Conservation (phyloP, 371 early-diverging fungal species). For the Cokeromyces recurvatus region DNA sequence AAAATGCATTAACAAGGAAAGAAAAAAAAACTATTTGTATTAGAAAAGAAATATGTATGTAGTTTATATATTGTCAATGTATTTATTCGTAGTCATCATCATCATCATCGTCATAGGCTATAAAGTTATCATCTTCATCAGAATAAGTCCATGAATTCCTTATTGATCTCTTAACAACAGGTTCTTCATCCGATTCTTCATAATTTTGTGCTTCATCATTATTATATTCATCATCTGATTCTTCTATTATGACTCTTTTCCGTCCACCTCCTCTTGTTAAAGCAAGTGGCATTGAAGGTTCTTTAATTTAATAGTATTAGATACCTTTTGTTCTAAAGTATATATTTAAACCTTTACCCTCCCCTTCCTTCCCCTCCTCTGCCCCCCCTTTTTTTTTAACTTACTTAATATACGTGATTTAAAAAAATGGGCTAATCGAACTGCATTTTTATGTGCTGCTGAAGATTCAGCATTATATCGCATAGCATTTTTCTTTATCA, state of each 20-base stretch:
- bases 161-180: constrained; percentile 7
- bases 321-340: background rate
- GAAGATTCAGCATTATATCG: constrained; percentile 64
- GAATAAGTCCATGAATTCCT: constrained; percentile 34
- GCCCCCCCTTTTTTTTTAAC: background rate
- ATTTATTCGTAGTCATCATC: constrained; percentile 5
- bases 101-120: constrained; percentile 14
- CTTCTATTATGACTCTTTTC: constrained; percentile 15
- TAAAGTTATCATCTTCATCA: constrained; percentile 30
- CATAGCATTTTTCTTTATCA: constrained; percentile 65
- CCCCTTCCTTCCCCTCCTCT: no score
- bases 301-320: constrained; percentile 12
- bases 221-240: constrained; percentile 48
- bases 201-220: constrained; percentile 21
- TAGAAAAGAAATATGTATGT: no score
- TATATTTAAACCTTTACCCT: no score
- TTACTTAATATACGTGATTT: constrained; percentile 46
- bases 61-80: no score
- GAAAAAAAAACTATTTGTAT: no score
- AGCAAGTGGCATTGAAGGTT: constrained; percentile 40
- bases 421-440: constrained; percentile 53
- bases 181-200: constrained; percentile 26
- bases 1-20: no score
- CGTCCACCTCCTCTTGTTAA: constrained; percentile 20
- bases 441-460: constrained; percentile 52